Base-by-base conservation (phyloP, 352 stramenopile genomes). In the Phytophthora pini region DNA sequence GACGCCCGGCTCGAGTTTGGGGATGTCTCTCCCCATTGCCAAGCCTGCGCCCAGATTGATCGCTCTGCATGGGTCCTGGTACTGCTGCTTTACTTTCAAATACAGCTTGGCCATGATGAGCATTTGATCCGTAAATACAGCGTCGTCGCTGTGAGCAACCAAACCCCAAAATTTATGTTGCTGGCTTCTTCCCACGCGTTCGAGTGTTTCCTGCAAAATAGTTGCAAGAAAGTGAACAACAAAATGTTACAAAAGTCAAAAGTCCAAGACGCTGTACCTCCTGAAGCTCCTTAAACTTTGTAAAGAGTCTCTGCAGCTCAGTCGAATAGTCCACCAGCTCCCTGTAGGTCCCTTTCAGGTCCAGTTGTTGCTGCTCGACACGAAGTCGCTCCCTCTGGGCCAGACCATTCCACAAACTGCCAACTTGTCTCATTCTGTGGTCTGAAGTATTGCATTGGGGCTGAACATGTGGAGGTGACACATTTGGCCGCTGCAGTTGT, bases 221-320 rank as follows among this genome's bases (percentile, higher is more conserved):
- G 15, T 22, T 20, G 52, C 27, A 26, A 5, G 29, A 29, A 31
- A 22, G 7, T 10, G 29, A 17, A 31, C 5, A 12, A 36, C 9
- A 0, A 1, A 36, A 12, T 12, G 31, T 0, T 13, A 12, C 1
- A 36, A 36, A 36, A 36, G 9, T 13, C 4, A 51, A 26, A 13
- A 38, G 8, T 9, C 13, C 27, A 52, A 6, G 36, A 36, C 17
- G 15, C 2, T 13, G 2, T 47, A 45, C 32, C 38, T 47, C 12
- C 27, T 15, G 10, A 20, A 22, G 0, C 12, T 26, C 24, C 12
- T 36, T 2, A 4, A 31, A 17, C 7, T 41, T 60, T 15, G 36
- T 20, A 5, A 60, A 26, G 4, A 50, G 27, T 8, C 15, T 60
- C 2, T 26, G 26, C n/a, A 84, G 36, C 27, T 77, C 43, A 3